phyloP scores from a whole-genome alignment of 768 basidiomycete species.

The Suillus luteus region DNA sequence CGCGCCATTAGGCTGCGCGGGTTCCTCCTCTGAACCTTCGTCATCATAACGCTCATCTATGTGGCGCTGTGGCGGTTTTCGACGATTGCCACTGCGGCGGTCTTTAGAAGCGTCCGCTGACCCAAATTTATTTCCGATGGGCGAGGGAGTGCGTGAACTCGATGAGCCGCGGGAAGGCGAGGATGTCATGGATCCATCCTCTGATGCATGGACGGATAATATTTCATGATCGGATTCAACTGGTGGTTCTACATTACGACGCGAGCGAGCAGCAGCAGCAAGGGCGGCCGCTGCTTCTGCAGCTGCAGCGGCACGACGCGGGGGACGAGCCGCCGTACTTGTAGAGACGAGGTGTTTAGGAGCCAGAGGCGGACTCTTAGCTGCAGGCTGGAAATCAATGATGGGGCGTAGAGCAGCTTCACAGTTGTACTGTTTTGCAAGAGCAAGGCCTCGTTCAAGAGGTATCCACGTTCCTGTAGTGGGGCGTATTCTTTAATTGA shows the following conservation, averaged over 20 bases:
- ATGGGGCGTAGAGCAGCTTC: conserved; percentile 86
- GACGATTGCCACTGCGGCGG: conserved; percentile 39
- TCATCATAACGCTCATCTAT: conserved; percentile 49
- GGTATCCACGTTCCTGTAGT: conserved; percentile 95
- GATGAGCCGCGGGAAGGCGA: conserved; percentile 84
- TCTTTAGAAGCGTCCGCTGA: conserved; percentile 28
- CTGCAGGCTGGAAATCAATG: conserved; percentile 89
- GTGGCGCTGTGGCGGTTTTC: conserved; percentile 51
- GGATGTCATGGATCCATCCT: conserved; percentile 89
- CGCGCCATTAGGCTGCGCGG: conserved; percentile 43
- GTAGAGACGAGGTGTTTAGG: conserved; percentile 90
- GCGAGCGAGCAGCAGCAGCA: conserved; percentile 60
- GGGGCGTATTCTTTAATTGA: not conserved
- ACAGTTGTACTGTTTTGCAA: conserved; percentile 93
- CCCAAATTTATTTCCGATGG: conserved; percentile 55
- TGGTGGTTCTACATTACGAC: conserved; percentile 50
- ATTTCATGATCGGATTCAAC: conserved; percentile 66
- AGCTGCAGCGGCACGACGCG: conserved; percentile 27
- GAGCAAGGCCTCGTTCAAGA: conserved; percentile 79
- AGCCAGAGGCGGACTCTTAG: conserved; percentile 90
- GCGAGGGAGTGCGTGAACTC: conserved; percentile 92
- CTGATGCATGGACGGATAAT: conserved; percentile 72
- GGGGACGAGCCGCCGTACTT: conserved; percentile 45
- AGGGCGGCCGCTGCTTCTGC: conserved; percentile 20
- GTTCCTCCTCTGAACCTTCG: conserved; percentile 44